Base-by-base conservation (phyloP, 1,284 basidiomycete species). In the Amylostereum chailletii region DNA sequence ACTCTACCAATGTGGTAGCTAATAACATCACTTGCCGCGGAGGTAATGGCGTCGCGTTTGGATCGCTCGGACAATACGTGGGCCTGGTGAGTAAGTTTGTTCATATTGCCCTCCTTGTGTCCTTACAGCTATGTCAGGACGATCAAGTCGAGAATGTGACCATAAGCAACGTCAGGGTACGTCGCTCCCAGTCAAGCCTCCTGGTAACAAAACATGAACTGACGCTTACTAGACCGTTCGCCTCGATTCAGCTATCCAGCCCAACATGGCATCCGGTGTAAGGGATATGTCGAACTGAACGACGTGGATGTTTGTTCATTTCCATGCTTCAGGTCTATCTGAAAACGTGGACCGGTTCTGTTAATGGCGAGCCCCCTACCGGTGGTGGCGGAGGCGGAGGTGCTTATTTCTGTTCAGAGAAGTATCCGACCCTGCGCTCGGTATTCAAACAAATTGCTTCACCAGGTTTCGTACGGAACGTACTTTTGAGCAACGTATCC, bases 11-110 rank as follows among this genome's bases (percentile, higher is more conserved):
- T 54, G 68, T 83, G 50, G 50, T 70, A 26, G 72, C 70, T 1
- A 59, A 66, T 2, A 76, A 79, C 55, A 67, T 80, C 45, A 75
- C 72, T 38, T 81, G 80, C 56, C 66, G 71, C 30, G 80, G 80
- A n/a, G 81, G 81, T 11, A 82, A 79, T 49, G 81, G 80, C 2
- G 72, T 83, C 43, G 79, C 81, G 0, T 77, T 83, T 56, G 81
- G 81, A 19, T 81, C 77, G 3, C 64, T 82, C 36, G 81, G 76
- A 1, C 81, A 83, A 59, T 83, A 83, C 57, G 63, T 64, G 5
- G 71, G 79, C 55, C 56, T 80, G 57, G 76, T 79, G 48, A 54
- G 70, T 55, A 19, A 19, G 19, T 1, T 19, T 19, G 19, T 19
- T 19, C 19, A 19, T 19, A 19, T 19, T 19, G 19, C 19, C 19